Evolutionary conservation across 2,329 filamentous ascomycete genomes (phyloP), one percentile per base, ranked within the genome.

Genomic region (Microdochium bolleyi): DNA sequence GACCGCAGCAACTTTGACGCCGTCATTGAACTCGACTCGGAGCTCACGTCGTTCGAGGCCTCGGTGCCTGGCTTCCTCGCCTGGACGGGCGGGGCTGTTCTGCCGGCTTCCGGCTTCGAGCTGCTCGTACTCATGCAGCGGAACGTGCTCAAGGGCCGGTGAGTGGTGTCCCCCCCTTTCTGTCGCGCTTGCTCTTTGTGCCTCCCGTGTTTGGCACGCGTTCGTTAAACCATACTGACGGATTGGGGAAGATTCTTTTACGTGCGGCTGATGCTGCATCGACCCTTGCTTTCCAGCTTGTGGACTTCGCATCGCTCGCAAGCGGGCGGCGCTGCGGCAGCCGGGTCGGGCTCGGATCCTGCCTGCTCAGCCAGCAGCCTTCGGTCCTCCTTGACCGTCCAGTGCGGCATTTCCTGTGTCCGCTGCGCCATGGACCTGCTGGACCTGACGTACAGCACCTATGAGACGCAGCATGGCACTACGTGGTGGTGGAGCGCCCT

Each of bases 61-160:
- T 58, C 50, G 19, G 51, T 67, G 2, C 60, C 64, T 3, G 7
- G 54, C 1, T 57, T 60, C 21, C 54, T 67, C 7, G 60, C 57
- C 22, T 66, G 63, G 64, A 60, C 53, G 13, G 13, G 16, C 2
- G 44, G 32, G 34, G 48, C n/a, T 2, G 25, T 49, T 21, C 3
- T 22, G 24, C 22, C 50, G 19, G 14, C 37, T 13, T 30, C 54
- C 16, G 50, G 19, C 13, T 32, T 38, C n/a, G 24, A 54, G 9
- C 51, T 54, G 30, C 22, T 48, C 24, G 34, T 55, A 2, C 53
- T 56, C 8, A 52, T 63, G 9, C 65, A 67, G 49, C 55, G 57
- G 24, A 66, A 66, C 48, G 62, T 67, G 10, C 53, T 67, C 24
- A 61, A 61, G 41, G 58, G 61, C 37, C 59, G 63, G 64, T 66